Evolutionary conservation across 345 rosid genomes (phyloP).

Genomic region (Citrus medica): DNA sequence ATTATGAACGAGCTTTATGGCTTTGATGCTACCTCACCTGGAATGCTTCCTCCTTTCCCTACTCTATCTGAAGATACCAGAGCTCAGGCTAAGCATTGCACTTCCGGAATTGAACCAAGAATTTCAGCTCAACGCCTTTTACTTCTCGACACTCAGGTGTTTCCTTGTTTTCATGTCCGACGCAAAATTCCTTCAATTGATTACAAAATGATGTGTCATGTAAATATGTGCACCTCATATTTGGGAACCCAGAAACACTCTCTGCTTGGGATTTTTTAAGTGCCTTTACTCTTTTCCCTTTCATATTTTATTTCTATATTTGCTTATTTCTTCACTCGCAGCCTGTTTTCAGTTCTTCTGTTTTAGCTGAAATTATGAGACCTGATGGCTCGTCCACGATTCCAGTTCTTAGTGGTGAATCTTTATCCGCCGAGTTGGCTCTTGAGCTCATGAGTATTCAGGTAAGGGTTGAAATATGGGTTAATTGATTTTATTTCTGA

Average conservation of each 20-base stretch:
- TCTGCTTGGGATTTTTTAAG: no score
- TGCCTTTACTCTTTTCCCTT: no score
- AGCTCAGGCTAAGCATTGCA: slow-evolving; percentile 69
- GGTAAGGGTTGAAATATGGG: slow-evolving; percentile 34
- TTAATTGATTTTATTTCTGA: neutral
- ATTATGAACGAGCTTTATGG: slow-evolving; percentile 83
- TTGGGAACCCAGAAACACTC: no score
- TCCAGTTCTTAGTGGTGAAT: slow-evolving; percentile 60
- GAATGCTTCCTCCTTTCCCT: slow-evolving; percentile 74
- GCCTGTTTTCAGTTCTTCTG: slow-evolving; percentile 78
- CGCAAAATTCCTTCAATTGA: no score
- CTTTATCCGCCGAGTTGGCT: slow-evolving; percentile 77
- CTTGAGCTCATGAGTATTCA: slow-evolving; percentile 77
- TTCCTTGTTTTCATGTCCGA: no score
- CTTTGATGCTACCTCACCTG: slow-evolving; percentile 64
- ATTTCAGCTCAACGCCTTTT: slow-evolving; percentile 71
- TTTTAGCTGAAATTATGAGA: slow-evolving; percentile 72
- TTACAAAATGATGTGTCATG: no score
- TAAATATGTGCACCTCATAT: no score
- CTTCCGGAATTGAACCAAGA: slow-evolving; percentile 74
- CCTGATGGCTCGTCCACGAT: slow-evolving; percentile 74
- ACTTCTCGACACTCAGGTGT: slow-evolving; percentile 83
- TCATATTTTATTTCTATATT: neutral
- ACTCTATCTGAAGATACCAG: slow-evolving; percentile 62
- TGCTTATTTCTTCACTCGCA: slow-evolving; percentile 31